Evolutionary conservation across 2,329 filamentous ascomycete species (phyloP).

Genomic region (Beauveria sp.): DNA sequence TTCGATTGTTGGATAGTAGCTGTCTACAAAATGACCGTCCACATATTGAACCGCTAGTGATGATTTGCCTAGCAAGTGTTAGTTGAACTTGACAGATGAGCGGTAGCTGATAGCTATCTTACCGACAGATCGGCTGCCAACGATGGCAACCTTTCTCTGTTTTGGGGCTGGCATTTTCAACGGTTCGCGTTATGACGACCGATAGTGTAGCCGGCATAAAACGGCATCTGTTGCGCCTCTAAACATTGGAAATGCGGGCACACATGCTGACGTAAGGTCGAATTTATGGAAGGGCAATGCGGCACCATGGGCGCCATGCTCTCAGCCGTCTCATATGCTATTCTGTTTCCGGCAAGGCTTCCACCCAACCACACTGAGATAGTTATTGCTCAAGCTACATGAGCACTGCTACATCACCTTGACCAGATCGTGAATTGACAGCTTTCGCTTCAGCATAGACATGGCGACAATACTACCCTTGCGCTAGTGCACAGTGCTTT

Average conservation of each 20-base stretch:
- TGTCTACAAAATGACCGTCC: slow-evolving; percentile 96
- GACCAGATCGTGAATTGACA: not conserved
- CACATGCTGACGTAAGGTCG: slow-evolving; percentile 10
- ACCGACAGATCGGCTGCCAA: slow-evolving; percentile 84
- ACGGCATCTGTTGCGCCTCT: not conserved
- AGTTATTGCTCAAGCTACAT: not conserved
- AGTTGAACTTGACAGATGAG: not conserved
- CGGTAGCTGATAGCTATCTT: slow-evolving; percentile 18
- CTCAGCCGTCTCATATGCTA: not conserved
- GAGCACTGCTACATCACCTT: not conserved
- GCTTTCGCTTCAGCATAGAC: not conserved
- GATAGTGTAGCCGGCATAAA: not conserved
- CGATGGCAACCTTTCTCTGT: slow-evolving; percentile 91
- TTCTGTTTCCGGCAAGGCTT: slow-evolving; percentile 8
- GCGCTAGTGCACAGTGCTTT: slow-evolving; percentile 1
- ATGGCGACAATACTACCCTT: not conserved
- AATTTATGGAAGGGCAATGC: not conserved
- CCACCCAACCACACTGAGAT: not conserved
- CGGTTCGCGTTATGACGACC: not conserved
- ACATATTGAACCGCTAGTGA: slow-evolving; percentile 95
- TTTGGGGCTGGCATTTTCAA: slow-evolving; percentile 61
- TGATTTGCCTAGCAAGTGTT: slow-evolving; percentile 67
- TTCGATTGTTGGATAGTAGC: slow-evolving; percentile 98
- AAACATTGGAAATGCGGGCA: slow-evolving; percentile 1
- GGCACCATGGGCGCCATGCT: not conserved